Evolutionary conservation across 805 yeast species (phyloP), one percentile per base, ranked within the genome.

Genomic region (Candida rishiriensis): DNA sequence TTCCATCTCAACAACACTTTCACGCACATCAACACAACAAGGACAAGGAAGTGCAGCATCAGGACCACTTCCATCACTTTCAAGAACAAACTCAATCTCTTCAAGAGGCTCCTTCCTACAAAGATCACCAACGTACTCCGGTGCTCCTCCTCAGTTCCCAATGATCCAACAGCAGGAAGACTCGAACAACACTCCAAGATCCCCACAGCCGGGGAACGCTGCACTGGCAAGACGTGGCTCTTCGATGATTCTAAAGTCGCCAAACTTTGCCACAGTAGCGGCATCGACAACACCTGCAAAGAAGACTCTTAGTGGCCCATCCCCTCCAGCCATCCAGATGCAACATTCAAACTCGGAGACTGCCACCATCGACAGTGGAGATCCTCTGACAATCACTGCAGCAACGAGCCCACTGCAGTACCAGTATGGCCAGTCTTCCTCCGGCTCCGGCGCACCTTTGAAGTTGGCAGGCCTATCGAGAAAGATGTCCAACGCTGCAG

Each of bases 1-100:
- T 8, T 73, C 79, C 1, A 61, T 75, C 11, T 58, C 74, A 1
- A 70, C 72, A 37, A 65, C 76, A 1, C 48, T 71, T 14, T 66
- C 76, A 54, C 67, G 38, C 29, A 36, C 31, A 29, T 57, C 60
- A 17, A 52, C 67, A 49, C 50, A 42, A 59, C 65, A 5, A 38
- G 43, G 7, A 50, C 51, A 14, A 49, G n/a, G n/a, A n/a, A n/a
- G n/a, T n/a, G n/a, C 59, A 12, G n/a, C 41, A 17, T 10, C 13
- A 9, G 17, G n/a, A 10, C 3, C 29, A 21, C 31, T 35, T 1
- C 41, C 10, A 12, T 21, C 17, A 29, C 14, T 21, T 21, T 21
- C 26, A 21, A 21, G 33, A 5, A 30, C 33, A 30, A 30, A 30
- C 14, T 30, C 33, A 30, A 30, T 9, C 13, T 13, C 14, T 9